Base-by-base conservation (phyloP, 805 yeast species). In the Schizosaccharomyces lindneri region DNA sequence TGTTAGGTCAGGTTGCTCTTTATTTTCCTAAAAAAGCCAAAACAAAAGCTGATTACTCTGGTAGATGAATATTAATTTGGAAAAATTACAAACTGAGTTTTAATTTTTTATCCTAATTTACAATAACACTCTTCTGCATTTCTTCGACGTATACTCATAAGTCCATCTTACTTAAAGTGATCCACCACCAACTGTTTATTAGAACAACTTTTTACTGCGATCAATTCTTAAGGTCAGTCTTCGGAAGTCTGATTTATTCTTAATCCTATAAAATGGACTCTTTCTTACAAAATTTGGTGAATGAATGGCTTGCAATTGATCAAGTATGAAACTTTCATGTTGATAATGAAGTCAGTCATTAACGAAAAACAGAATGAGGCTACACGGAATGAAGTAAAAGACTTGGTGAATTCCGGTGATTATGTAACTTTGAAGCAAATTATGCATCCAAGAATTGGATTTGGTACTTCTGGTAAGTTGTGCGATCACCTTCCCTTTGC, bases 391-490 rank as follows among this genome's bases (percentile, higher is more conserved):
- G 51, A 46, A 46, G 51, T 46, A 6, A 19, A 7, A 46, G 7
- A 13, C 11, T 17, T 46, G 24, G 13, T 46, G 2, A 46, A 46
- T 9, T 27, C 24, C 4, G 51, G 27, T 9, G 51, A 46, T 46
- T 46, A 73, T 66, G 71, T 67, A 0, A 80, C 74, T 61, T 73
- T 87, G 48, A 79, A 78, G 57, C 68, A 69, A 48, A 74, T 61
- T 62, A 64, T 65, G n/a, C 41, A 7, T 55, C 62, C 65, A 13
- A 72, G 95, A 61, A 83, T 89, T 32, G 73, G 81, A 13, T 90
- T 90, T 71, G 97, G 97, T 0, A 90, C 97, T 0, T 96, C 97
- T 2, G 66, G 66, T 46, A 46, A 19, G 51, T 46, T 46, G 11
- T 5, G 2, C 17, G 51, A 24, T 46, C 51, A 46, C 24, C 24